phyloP scores from a whole-genome alignment of 345 rosid species.

The Arabidopsis arenosa region DNA sequence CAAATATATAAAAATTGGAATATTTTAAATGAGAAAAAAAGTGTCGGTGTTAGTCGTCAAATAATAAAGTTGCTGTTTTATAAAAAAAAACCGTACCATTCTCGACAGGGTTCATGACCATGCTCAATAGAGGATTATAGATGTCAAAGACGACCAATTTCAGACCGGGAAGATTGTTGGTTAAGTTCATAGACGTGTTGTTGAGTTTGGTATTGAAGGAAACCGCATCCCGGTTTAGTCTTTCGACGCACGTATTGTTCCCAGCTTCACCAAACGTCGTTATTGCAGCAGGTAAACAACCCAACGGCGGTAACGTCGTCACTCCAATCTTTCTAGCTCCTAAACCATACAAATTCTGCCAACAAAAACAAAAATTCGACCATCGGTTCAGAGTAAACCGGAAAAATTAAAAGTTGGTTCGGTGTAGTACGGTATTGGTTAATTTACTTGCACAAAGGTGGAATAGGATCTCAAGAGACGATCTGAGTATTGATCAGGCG shows the following conservation, averaged over 20 bases:
- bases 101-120: constrained; percentile 67
- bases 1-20: no score
- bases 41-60: neutral
- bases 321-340: constrained; percentile 93
- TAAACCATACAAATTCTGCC: constrained; percentile 57
- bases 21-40: neutral
- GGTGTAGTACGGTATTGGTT: neutral
- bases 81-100: constrained; percentile 45
- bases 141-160: constrained; percentile 77
- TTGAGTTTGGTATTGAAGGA: constrained; percentile 83
- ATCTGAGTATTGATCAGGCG: constrained; percentile 77
- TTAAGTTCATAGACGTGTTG: constrained; percentile 60
- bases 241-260: constrained; percentile 57
- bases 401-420: neutral
- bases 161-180: constrained; percentile 60
- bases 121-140: constrained; percentile 68
- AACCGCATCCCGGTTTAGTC: constrained; percentile 60
- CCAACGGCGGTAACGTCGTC: constrained; percentile 78
- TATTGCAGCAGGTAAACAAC: constrained; percentile 83
- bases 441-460: constrained; percentile 63
- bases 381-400: neutral
- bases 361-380: neutral
- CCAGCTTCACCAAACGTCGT: constrained; percentile 64
- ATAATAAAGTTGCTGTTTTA: neutral
- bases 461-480: constrained; percentile 62